Evolutionary conservation across 2,329 filamentous ascomycete species (phyloP).

Genomic region (Phoma sp.): DNA sequence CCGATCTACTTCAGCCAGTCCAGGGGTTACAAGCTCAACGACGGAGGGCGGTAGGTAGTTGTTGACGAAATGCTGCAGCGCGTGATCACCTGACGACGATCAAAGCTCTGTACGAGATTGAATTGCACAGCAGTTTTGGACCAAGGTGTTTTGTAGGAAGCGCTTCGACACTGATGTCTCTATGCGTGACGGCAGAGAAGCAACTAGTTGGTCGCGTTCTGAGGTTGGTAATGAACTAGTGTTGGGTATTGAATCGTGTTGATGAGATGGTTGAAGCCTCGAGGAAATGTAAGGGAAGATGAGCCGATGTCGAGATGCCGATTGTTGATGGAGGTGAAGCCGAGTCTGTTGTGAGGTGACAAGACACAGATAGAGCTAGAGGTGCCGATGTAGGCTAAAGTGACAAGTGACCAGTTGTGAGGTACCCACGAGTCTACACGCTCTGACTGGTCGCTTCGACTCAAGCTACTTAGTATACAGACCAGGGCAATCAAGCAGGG

Average conservation of each 20-base stretch:
- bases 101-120: background rate
- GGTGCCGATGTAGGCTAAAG: conserved; percentile 41
- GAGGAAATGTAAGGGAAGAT: background rate
- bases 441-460: conserved; percentile 47
- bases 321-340: conserved; percentile 30
- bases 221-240: conserved; percentile 18
- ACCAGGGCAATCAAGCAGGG: conserved; percentile 44
- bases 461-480: conserved; percentile 45
- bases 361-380: conserved; percentile 41
- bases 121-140: background rate
- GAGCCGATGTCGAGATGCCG: conserved; percentile 28
- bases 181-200: conserved; percentile 12
- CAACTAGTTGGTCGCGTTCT: conserved; percentile 5
- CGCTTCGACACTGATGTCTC: background rate
- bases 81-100: conserved; percentile 1
- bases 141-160: background rate
- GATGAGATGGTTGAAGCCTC: conserved; percentile 17
- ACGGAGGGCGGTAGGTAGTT: background rate
- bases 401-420: conserved; percentile 45
- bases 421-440: conserved; percentile 37
- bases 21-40: background rate
- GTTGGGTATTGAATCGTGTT: conserved; percentile 18
- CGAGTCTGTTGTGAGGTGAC: conserved; percentile 32
- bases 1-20: background rate
- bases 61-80: background rate